These are phyloP conservation scores for Eucalyptus cladocalyx DNA, from an alignment of 345 rosid genomes.

Conservation along the genomic window DNA sequence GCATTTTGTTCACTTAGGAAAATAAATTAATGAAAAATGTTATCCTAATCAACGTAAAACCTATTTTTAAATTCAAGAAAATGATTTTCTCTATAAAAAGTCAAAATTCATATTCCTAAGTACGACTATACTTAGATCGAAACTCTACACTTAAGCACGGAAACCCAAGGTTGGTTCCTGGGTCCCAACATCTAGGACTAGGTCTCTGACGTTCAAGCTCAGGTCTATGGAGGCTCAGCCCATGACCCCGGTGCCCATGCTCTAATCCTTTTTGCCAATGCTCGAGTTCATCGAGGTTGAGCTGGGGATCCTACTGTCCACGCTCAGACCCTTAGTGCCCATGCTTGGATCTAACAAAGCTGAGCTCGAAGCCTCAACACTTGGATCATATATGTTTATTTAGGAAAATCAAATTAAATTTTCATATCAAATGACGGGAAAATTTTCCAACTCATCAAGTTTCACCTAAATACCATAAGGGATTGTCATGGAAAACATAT, in stretches of 20 bases:
- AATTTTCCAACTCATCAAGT: rapidly evolving
- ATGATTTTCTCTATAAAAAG: not conserved
- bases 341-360: not conserved
- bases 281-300: not conserved
- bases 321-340: not conserved
- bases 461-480: not conserved
- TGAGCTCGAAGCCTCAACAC: too few relatives aligned
- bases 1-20: too few relatives aligned
- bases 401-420: too few relatives aligned
- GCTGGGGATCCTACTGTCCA: not conserved
- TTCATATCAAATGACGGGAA: not conserved
- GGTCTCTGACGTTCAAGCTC: not conserved
- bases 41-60: too few relatives aligned
- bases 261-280: not conserved
- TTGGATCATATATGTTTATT: too few relatives aligned
- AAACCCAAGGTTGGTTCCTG: not conserved
- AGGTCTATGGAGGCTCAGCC: not conserved
- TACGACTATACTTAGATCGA: rapidly evolving
- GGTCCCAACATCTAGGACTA: not conserved
- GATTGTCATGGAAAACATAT: too few relatives aligned
- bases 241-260: not conserved
- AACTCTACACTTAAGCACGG: too few relatives aligned
- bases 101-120: not conserved
- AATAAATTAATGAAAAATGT: too few relatives aligned
- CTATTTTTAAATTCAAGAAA: too few relatives aligned